phyloP scores from a whole-genome alignment of 495 filamentous ascomycete species.

The Bacidia rubella region DNA sequence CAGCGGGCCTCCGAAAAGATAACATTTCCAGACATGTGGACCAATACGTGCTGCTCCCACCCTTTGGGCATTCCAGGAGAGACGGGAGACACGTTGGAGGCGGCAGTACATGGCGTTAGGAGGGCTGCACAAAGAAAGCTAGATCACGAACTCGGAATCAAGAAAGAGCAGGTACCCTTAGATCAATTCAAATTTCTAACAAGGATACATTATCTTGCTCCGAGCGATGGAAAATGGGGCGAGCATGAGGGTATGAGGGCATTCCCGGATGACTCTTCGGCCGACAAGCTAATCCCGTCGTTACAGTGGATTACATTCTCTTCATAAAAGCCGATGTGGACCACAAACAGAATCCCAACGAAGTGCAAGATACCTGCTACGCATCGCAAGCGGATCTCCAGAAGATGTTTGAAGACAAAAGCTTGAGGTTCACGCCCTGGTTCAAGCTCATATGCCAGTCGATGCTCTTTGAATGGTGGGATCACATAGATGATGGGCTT shows the following conservation, averaged over 20 bases:
- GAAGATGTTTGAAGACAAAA: conserved; percentile 67
- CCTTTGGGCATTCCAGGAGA: conserved; percentile 83
- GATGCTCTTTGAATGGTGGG: conserved; percentile 98
- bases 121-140: conserved; percentile 86
- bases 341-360: conserved; percentile 67
- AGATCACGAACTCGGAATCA: conserved; percentile 88
- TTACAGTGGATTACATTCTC: conserved; percentile 90
- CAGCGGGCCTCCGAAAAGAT: conserved; percentile 96
- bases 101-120: conserved; percentile 72
- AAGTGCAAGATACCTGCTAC: conserved; percentile 71
- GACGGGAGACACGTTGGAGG: conserved; percentile 71
- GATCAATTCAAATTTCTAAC: conserved; percentile 91
- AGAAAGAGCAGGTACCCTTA: conserved; percentile 75
- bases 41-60: conserved; percentile 98
- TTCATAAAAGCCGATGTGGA: conserved; percentile 94
- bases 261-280: too few relatives aligned
- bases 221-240: conserved; percentile 95
- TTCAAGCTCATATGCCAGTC: conserved; percentile 98
- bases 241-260: conserved; percentile 95
- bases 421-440: conserved; percentile 87
- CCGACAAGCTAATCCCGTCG: neutral
- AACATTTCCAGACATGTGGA: conserved; percentile 99
- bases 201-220: conserved; percentile 93
- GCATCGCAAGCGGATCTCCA: conserved; percentile 74
- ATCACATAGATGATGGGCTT: conserved; percentile 62